Base-by-base conservation (phyloP, 192 early-diverging fungal genomes). In the Backusella tuberculispora region DNA sequence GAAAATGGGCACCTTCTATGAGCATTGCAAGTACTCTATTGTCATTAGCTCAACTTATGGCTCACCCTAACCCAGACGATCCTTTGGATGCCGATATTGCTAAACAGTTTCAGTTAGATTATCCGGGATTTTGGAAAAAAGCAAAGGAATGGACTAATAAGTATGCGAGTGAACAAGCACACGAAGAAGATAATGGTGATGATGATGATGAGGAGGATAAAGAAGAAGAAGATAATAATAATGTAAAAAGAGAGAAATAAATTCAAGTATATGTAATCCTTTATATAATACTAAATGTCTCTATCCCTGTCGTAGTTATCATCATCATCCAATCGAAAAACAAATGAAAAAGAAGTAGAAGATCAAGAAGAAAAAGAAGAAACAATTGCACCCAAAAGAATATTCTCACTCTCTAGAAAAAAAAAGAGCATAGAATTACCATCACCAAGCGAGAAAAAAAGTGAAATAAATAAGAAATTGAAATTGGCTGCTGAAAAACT, bases 31-130 rank as follows among this genome's bases (percentile, higher is more conserved):
- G 86, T 12, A 85, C 92, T 0, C 78, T 95, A 8, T 76, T 88
- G 2, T 88, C 91, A 0, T 68, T 94, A 19, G 66, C 78, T 2
- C 66, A 87, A 46, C 75, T 95, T 29, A 81, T 95, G 66, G 87
- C 77, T 2, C 75, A 78, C 17, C 93, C 93, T 0, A 95, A 95
- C 47, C 90, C 92, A 5, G 84, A 94, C 40, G 93, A 95, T 69
- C 93, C 93, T 44, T 75, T 95, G 41, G 77, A 89, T 48, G 83
- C 87, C 7, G 93, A 94, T n/a, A 85, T 91, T 50, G 89, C 89
- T 0, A 79, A 64, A 42, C 85, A 90, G 74, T 90, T 78, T 67
- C 84, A 86, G 66, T 75, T 81, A 37, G 73, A 88, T 72, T 63
- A 75, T 10, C 70, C 68, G 0, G 40, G 83, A 4, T 90, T 87